Conservation (phyloP, 2,329 filamentous ascomycete genomes). For the Chaetomium sp. region DNA sequence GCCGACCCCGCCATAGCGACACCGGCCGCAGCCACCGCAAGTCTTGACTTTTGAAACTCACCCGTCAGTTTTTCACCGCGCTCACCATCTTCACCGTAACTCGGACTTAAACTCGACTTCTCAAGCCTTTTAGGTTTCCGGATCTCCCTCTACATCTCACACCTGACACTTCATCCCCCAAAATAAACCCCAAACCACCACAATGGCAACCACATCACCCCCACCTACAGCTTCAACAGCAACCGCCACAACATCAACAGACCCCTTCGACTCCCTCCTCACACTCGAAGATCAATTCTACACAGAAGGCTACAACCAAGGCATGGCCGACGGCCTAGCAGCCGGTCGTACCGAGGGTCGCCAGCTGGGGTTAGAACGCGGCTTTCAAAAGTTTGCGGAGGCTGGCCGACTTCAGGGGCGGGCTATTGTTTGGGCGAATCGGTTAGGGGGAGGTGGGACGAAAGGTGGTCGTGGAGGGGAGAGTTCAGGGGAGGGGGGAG, state of each 20-base stretch:
- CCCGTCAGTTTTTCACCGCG: neutral
- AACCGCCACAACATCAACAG: constrained; percentile 16
- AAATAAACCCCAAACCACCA: neutral
- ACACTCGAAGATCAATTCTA: constrained; percentile 67
- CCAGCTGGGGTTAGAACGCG: constrained; percentile 83
- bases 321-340: constrained; percentile 65
- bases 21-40: neutral
- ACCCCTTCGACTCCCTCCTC: constrained; percentile 52
- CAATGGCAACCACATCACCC: constrained; percentile 7
- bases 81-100: neutral
- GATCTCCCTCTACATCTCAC: too few species aligned
- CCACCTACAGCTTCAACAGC: constrained; percentile 8
- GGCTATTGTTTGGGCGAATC: constrained; percentile 75
- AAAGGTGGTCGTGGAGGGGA: too few species aligned
- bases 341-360: constrained; percentile 84
- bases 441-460: constrained; percentile 34
- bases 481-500: too few species aligned
- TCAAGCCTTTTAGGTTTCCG: too few species aligned
- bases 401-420: constrained; percentile 73
- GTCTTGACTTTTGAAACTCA: neutral
- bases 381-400: constrained; percentile 85
- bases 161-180: neutral
- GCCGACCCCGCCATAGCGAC: constrained; percentile 9
- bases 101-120: too few species aligned
- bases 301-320: constrained; percentile 70